Conservation (phyloP, 2,329 filamentous ascomycete genomes). For the Aspergillus aculeatus region DNA sequence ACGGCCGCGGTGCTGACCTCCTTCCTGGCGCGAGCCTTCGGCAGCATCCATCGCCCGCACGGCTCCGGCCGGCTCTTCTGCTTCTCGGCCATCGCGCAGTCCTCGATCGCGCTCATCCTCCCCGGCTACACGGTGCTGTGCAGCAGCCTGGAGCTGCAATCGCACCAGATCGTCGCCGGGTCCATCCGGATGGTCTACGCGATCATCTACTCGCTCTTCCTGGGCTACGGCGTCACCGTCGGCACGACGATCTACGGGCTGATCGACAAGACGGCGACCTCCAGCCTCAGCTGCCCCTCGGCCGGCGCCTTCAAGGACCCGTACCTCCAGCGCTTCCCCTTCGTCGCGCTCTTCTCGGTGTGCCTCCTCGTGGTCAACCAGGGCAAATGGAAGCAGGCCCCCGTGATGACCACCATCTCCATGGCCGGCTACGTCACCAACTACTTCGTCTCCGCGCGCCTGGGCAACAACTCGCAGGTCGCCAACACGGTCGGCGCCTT, state of each 20-base stretch:
- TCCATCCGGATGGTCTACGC: conserved; percentile 73
- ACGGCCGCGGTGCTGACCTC: conserved; percentile 63
- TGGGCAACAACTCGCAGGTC: conserved; percentile 65
- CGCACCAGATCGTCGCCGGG: conserved; percentile 66
- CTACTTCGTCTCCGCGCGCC: conserved; percentile 65
- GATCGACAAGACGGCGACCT: conserved; percentile 57
- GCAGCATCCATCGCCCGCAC: conserved; percentile 52
- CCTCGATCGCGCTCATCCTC: conserved; percentile 69
- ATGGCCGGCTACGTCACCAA: conserved; percentile 72
- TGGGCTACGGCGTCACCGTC: conserved; percentile 71
- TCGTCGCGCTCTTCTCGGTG: conserved; percentile 70
- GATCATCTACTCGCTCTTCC: conserved; percentile 70
- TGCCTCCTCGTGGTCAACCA: conserved; percentile 77
- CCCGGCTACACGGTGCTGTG: conserved; percentile 66
- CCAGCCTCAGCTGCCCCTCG: conserved; percentile 41
- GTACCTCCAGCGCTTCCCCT: conserved; percentile 59
- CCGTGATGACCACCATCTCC: conserved; percentile 71
- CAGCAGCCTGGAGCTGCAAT: conserved; percentile 65
- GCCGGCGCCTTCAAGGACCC: conserved; percentile 32
- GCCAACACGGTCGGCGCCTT: conserved; percentile 75
- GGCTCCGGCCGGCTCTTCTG: conserved; percentile 56
- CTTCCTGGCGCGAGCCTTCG: conserved; percentile 65
- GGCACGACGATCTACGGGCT: conserved; percentile 64
- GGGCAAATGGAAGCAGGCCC: conserved; percentile 72
- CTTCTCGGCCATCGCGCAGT: conserved; percentile 69